Evolutionary conservation across 176 grass and related monocot species (phyloP).

Genomic region (Musa schizocarpa): DNA sequence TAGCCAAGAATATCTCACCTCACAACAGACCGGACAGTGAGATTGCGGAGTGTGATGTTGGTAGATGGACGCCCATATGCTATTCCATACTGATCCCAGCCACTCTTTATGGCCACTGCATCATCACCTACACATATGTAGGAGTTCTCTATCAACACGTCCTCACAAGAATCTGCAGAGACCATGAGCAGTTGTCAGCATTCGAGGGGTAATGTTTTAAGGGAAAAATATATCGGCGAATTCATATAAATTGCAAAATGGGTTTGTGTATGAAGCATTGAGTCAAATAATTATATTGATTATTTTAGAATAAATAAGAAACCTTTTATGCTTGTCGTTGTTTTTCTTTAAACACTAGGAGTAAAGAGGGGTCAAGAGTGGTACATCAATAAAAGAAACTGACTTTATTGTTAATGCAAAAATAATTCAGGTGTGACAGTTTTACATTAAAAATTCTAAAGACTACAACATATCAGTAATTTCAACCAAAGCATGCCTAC

Average conservation of each 20-base stretch:
- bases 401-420: neutral
- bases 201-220: neutral
- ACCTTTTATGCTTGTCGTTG: neutral
- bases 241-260: neutral
- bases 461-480: too few species aligned
- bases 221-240: neutral
- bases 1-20: neutral
- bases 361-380: neutral
- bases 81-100: constrained; percentile 21
- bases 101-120: constrained; percentile 16
- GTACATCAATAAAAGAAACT: neutral
- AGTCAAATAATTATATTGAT: neutral
- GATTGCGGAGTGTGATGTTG: constrained; percentile 8
- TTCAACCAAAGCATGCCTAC: neutral
- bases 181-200: neutral
- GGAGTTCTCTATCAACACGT: constrained; percentile 19
- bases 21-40: constrained; percentile 16
- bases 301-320: neutral
- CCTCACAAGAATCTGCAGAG: constrained; percentile 16
- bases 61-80: constrained; percentile 10
- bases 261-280: neutral
- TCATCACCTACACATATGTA: constrained; percentile 19
- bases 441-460: neutral
- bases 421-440: neutral
- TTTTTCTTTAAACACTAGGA: neutral